Conservation (phyloP, 371 early-diverging fungal genomes). For the Phascolomyces articulosus region DNA sequence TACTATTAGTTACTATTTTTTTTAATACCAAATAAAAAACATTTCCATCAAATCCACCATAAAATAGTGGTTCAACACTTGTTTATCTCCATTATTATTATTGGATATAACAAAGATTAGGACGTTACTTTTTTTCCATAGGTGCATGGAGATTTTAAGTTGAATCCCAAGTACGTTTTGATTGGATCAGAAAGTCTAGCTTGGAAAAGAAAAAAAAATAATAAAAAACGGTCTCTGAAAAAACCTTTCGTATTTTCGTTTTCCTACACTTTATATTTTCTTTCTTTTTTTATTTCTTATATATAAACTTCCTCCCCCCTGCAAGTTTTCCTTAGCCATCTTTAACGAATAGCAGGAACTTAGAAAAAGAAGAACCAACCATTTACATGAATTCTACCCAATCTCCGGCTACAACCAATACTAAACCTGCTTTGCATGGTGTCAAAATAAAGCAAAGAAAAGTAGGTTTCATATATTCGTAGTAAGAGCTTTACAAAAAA, state of each 20-base stretch:
- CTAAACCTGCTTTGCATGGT: conserved; percentile 79
- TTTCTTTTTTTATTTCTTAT: not conserved
- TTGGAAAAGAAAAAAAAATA: too few relatives aligned
- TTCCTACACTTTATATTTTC: not conserved
- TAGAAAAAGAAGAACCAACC: conserved; percentile 17
- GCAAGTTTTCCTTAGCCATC: conserved; percentile 6
- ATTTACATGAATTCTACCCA: conserved; percentile 63
- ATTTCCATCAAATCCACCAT: too few relatives aligned
- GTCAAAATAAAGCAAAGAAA: conserved; percentile 84
- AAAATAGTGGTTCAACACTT: too few relatives aligned
- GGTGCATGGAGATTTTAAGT: not conserved
- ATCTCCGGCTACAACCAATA: conserved; percentile 51
- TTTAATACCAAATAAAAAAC: too few relatives aligned
- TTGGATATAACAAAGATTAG: too few relatives aligned
- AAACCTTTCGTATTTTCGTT: too few relatives aligned
- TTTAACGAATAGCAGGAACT: not conserved
- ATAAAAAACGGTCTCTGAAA: too few relatives aligned
- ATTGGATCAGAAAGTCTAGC: too few relatives aligned
- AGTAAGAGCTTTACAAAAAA: not conserved
- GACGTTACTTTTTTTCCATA: too few relatives aligned
- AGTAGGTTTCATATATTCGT: conserved; percentile 26
- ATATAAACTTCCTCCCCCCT: not conserved
- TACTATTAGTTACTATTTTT: too few relatives aligned
- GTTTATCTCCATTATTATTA: too few relatives aligned
- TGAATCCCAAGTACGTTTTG: not conserved